Percentiles rank a stretch among this genome's conserved stretches.
These are phyloP conservation scores for Nitzschia palea DNA, from an alignment of 108 stramenopile genomes.

Conservation along the genomic window DNA sequence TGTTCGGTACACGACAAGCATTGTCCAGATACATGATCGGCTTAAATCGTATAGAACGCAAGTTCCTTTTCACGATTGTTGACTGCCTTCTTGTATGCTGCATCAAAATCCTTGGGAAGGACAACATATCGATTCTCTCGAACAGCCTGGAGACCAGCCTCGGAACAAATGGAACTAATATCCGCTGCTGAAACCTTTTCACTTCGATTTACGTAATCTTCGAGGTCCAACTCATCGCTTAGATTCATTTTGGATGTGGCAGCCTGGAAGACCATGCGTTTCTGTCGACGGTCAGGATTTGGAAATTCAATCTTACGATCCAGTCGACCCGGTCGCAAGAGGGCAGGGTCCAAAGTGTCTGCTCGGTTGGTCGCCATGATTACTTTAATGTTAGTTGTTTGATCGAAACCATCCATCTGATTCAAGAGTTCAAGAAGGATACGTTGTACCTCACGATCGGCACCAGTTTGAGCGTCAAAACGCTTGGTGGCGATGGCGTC, in stretches of 20 bases:
- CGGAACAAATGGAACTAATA: conserved; percentile 94
- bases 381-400: conserved; percentile 99
- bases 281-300: conserved; percentile 97
- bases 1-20: background rate
- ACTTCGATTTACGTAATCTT: conserved; percentile 98
- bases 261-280: conserved; percentile 99
- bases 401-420: conserved; percentile 99
- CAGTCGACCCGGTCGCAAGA: conserved; percentile 97
- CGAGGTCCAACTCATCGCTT: conserved; percentile 94
- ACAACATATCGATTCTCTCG: conserved; percentile 99
- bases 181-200: conserved; percentile 98
- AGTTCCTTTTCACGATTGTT: conserved; percentile 97
- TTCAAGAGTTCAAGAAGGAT: conserved; percentile 97
- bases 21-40: background rate
- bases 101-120: conserved; percentile 97
- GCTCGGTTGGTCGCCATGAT: conserved; percentile 99
- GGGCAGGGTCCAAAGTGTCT: conserved; percentile 98
- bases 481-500: conserved; percentile 99
- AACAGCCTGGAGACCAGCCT: conserved; percentile 98
- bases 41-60: conserved; percentile 91
- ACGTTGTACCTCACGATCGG: conserved; percentile 99
- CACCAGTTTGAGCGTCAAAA: conserved; percentile 98
- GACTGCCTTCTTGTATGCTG: conserved; percentile 98
- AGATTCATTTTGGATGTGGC: conserved; percentile 98
- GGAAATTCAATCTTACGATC: conserved; percentile 99